Evolutionary conservation across 306 rosid species (phyloP).

Genomic region (Prunus armeniaca): DNA sequence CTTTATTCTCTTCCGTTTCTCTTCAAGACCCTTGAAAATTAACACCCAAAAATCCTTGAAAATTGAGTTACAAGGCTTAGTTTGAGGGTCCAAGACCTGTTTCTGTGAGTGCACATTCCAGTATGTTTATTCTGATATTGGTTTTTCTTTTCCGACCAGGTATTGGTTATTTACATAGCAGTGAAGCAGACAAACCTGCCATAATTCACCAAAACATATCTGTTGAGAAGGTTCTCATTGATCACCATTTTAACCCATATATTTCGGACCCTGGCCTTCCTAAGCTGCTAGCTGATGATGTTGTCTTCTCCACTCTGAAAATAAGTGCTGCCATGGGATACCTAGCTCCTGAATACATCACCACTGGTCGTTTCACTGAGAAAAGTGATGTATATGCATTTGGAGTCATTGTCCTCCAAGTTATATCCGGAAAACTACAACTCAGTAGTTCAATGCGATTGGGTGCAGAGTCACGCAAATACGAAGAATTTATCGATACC

Average conservation of each 20-base stretch:
- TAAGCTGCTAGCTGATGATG: constrained; percentile 89
- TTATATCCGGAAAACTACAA: constrained; percentile 57
- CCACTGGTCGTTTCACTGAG: constrained; percentile 85
- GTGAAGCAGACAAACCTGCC: constrained; percentile 59
- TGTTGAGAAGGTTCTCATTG: constrained; percentile 72
- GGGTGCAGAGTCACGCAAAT: constrained; percentile 47
- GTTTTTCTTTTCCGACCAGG: constrained; percentile 44
- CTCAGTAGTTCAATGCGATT: constrained; percentile 49
- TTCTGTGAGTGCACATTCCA: neutral
- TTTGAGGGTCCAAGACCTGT: neutral
- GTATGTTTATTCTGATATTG: neutral
- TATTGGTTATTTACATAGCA: constrained; percentile 69
- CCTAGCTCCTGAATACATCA: constrained; percentile 89
- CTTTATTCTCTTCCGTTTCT: neutral
- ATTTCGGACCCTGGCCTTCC: constrained; percentile 81
- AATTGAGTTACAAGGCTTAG: neutral
- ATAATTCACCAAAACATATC: constrained; percentile 90
- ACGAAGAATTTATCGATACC: constrained; percentile 61
- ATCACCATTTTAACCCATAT: constrained; percentile 64
- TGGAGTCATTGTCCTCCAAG: constrained; percentile 83
- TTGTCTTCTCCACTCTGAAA: constrained; percentile 85
- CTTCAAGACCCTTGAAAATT: no score
- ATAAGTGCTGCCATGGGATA: constrained; percentile 98
- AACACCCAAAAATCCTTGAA: no score
- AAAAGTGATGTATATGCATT: constrained; percentile 92